Evolutionary conservation across 2,329 filamentous ascomycete genomes (phyloP).

Genomic region (Verticillium longisporum): DNA sequence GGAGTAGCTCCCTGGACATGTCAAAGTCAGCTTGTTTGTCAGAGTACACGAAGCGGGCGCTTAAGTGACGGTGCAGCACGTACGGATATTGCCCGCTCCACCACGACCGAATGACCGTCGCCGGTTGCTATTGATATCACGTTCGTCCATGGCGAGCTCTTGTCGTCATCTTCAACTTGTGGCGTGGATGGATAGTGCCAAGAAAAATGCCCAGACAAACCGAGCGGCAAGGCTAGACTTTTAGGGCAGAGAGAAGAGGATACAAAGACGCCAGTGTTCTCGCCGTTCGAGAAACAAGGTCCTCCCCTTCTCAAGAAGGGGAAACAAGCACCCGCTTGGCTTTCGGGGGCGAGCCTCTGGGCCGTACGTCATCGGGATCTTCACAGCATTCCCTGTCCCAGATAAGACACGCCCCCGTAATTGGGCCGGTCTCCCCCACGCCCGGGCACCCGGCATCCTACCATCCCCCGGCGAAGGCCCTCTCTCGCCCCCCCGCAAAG

Average conservation of each 20-base stretch:
- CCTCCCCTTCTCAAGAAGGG: not conserved
- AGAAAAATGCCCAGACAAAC: not conserved
- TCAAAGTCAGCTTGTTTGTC: not conserved
- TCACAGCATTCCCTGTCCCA: not conserved
- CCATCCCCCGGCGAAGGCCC: not conserved
- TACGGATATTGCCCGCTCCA: constrained; percentile 6
- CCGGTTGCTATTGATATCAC: constrained; percentile 2
- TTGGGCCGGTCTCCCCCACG: not conserved
- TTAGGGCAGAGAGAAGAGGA: not conserved
- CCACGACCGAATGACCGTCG: constrained; percentile 2
- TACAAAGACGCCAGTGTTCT: not conserved
- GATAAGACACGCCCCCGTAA: not conserved
- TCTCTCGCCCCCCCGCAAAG: not conserved
- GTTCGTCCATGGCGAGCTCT: not conserved
- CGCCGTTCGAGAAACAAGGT: not conserved
- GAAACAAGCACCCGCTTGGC: not conserved
- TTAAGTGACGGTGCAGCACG: not conserved
- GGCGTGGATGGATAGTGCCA: not conserved
- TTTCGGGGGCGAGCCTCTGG: not conserved
- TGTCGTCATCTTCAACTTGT: not conserved
- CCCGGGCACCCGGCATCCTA: not conserved
- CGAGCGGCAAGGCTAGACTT: not conserved
- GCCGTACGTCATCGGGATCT: not conserved
- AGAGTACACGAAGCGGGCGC: not conserved
- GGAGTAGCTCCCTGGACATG: constrained; percentile 1